A percentile compares a stretch with the other conserved stretches of the same genome.
Conservation (phyloP, 2,329 filamentous ascomycete species). For the Diaporthe ampelina region DNA sequence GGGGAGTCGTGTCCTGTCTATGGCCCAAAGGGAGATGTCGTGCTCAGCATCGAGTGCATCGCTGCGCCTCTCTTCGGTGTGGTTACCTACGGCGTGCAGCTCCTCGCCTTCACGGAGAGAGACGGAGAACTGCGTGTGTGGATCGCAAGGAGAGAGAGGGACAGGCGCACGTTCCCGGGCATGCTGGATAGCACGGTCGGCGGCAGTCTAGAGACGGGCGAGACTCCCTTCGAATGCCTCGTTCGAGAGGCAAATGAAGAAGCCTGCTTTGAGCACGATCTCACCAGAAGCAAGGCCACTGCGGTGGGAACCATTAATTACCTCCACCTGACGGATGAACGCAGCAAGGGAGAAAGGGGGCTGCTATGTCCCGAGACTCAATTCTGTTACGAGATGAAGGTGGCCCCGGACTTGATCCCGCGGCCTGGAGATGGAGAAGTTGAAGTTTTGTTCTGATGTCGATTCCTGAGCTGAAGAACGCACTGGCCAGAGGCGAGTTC, state of each 20-base stretch:
- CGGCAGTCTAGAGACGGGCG: not conserved
- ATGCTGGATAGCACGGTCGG: not conserved
- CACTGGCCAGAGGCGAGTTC: too few species aligned
- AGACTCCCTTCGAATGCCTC: not conserved
- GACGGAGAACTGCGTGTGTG: not conserved
- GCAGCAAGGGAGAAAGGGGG: not conserved
- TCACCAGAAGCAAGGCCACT: not conserved
- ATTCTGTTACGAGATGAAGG: not conserved
- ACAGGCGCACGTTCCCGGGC: not conserved
- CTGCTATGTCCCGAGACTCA: not conserved
- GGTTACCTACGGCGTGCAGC: not conserved
- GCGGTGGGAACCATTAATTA: not conserved
- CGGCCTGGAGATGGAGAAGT: not conserved
- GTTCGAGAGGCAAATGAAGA: not conserved
- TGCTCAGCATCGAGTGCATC: constrained; percentile 3
- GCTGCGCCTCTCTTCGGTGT: not conserved
- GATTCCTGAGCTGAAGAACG: too few species aligned
- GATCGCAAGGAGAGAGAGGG: not conserved
- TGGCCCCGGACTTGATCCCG: not conserved
- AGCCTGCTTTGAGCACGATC: not conserved
- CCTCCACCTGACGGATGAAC: not conserved
- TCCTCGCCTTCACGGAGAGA: not conserved
- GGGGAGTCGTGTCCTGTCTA: not conserved
- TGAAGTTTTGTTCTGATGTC: not conserved
- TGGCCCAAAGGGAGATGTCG: not conserved